These are phyloP conservation scores for Mortierella sp. DNA, from an alignment of 371 early-diverging fungal species.

Conservation along the genomic window DNA sequence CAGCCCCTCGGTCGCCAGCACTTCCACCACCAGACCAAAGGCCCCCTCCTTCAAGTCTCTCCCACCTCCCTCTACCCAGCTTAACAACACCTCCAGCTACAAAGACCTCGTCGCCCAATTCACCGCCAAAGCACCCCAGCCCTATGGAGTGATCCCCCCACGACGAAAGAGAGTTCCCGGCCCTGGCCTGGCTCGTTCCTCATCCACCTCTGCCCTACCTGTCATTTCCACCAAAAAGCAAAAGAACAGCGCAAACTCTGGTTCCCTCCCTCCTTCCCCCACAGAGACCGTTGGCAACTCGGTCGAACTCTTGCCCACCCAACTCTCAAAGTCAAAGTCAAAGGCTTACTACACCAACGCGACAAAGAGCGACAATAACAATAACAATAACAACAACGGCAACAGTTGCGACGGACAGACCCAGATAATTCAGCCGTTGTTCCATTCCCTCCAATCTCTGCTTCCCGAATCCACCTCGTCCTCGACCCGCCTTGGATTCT, in stretches of 20 bases:
- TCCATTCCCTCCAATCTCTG: conserved; percentile 43
- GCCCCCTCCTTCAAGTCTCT: conserved; percentile 17
- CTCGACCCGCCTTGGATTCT: conserved; percentile 49
- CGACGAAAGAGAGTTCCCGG: conserved; percentile 22
- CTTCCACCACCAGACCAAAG: not conserved
- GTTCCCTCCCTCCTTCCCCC: conserved; percentile 23
- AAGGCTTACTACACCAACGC: not conserved
- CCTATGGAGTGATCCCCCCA: conserved; percentile 70
- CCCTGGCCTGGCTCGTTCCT: conserved; percentile 12
- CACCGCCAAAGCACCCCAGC: conserved; percentile 67
- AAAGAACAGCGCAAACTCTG: conserved; percentile 6
- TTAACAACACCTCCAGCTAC: conserved; percentile 56
- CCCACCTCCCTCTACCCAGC: conserved; percentile 10
- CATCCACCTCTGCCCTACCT: conserved; percentile 26
- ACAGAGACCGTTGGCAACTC: conserved; percentile 24
- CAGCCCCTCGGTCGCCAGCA: not conserved
- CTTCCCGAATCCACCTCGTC: conserved; percentile 53
- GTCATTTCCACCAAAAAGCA: not conserved
- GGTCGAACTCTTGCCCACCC: conserved; percentile 31
- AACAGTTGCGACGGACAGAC: not conserved
- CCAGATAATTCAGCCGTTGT: conserved; percentile 38
- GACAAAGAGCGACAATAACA: not conserved
- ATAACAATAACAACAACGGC: conserved; percentile 1
- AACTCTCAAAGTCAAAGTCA: not conserved
- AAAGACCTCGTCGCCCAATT: conserved; percentile 69